Conservation (phyloP, 1,284 basidiomycete genomes). For the Tremellales sp. region DNA sequence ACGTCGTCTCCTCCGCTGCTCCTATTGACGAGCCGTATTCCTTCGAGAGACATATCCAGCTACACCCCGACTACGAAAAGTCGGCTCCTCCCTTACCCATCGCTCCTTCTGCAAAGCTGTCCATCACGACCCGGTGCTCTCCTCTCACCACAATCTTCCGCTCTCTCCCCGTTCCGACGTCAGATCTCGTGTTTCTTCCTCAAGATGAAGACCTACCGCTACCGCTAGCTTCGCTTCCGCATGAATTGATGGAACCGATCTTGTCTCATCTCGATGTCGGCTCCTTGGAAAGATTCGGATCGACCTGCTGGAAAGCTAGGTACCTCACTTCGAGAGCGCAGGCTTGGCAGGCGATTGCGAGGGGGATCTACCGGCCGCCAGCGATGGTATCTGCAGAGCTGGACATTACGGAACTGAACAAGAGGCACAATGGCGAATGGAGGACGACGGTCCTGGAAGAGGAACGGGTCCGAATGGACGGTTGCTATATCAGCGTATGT, state of each 20-base stretch:
- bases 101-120: neutral
- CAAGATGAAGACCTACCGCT: conserved; percentile 62
- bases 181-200: conserved; percentile 58
- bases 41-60: conserved; percentile 44
- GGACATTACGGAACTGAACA: conserved; percentile 48
- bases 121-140: conserved; percentile 5
- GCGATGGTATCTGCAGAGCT: conserved; percentile 36
- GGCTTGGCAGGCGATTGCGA: conserved; percentile 60
- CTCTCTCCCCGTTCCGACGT: conserved; percentile 8
- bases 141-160: conserved; percentile 19
- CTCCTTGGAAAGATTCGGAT: conserved; percentile 70
- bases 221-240: conserved; percentile 61
- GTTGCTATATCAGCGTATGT: conserved; percentile 83
- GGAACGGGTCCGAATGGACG: conserved; percentile 75
- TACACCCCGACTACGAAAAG: conserved; percentile 41
- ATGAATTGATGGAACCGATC: conserved; percentile 68
- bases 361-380: conserved; percentile 64
- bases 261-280: conserved; percentile 58
- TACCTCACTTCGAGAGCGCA: conserved; percentile 62
- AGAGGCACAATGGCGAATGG: conserved; percentile 60
- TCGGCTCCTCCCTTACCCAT: neutral
- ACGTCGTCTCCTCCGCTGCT: conserved; percentile 34
- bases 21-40: conserved; percentile 36
- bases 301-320: conserved; percentile 67
- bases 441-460: conserved; percentile 73